Conservation (phyloP, 2,329 filamentous ascomycete species). For the Alternaria sp. region DNA sequence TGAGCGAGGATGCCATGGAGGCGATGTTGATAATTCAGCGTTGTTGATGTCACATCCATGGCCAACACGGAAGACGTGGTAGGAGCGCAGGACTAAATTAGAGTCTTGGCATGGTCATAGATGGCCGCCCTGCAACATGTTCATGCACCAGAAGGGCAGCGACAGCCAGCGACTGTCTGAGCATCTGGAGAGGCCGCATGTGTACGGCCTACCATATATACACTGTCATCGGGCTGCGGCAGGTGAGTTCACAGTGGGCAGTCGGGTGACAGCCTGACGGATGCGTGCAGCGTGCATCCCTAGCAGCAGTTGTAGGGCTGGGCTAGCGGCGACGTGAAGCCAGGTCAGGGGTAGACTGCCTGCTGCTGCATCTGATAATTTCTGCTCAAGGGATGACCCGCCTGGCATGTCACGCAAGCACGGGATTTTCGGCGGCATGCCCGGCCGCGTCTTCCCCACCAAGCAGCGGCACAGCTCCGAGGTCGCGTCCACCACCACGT, state of each 20-base stretch:
- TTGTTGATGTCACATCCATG: constrained; percentile 4
- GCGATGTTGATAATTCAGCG: constrained; percentile 12
- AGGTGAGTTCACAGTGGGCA: neutral
- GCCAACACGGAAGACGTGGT: neutral
- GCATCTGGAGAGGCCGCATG: neutral
- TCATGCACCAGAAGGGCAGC: neutral
- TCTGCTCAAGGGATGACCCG: neutral
- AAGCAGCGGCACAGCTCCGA: constrained; percentile 2
- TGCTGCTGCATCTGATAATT: constrained; percentile 8
- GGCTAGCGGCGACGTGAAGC: neutral
- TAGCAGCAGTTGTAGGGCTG: neutral
- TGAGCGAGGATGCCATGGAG: constrained; percentile 14
- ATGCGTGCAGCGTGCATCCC: neutral
- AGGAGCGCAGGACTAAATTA: neutral
- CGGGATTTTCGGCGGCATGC: constrained; percentile 5
- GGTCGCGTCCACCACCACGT: neutral
- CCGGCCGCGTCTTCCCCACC: neutral
- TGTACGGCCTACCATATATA: neutral
- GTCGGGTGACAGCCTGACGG: neutral
- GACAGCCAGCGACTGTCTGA: neutral
- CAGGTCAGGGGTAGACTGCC: neutral
- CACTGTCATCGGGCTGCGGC: neutral
- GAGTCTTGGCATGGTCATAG: constrained; percentile 2
- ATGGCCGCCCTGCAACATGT: neutral
- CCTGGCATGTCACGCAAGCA: constrained; percentile 1